Base-by-base conservation (phyloP, 306 rosid genomes). In the Pyrus pyrifolia region DNA sequence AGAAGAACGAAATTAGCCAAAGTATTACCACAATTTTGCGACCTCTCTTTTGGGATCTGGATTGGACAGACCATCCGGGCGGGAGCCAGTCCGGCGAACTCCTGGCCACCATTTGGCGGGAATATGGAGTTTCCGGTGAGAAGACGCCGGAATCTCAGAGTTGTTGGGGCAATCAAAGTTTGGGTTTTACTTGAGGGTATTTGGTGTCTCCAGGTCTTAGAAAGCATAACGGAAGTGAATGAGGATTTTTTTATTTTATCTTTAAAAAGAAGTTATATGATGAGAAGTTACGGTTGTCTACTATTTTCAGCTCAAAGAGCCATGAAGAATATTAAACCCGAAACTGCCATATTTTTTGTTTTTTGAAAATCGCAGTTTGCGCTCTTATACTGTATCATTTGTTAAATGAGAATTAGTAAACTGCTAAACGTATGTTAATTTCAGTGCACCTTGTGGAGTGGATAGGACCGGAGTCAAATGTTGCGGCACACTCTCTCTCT, bases 11-110 rank as follows among this genome's bases (percentile, higher is more conserved):
- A 5, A 19, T 38, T 12, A 21, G 44, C 9, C 17, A 38, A 18
- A 59, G 1, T 27, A 7, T 59, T 86, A 89, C 93, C 91, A 70
- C 77, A 75, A 81, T 83, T 80, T 63, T 67, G 60, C 87, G 82
- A 61, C 84, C 87, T 3, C 83, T 63, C 80, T 76, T 84, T 59
- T 74, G 90, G 42, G 69, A 75, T 62, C 72, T 83, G 29, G 64
- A 81, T 61, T 78, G 85, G 55, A 80, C 67, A 31, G 83, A 75
- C 91, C 86, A 86, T 31, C 91, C 88, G 59, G 81, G 78, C 68
- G 90, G 88, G 44, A 87, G 90, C 85, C 81, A 68, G 5, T 84
- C 88, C 74, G 82, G 83, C 80, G 85, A 80, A 40, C 69, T 77
- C 59, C 63, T 60, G 30, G 87, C 65, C 23, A 72, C 83, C 83